Evolutionary conservation across 768 basidiomycete genomes (phyloP).

Genomic region (Tricholoma sp.): DNA sequence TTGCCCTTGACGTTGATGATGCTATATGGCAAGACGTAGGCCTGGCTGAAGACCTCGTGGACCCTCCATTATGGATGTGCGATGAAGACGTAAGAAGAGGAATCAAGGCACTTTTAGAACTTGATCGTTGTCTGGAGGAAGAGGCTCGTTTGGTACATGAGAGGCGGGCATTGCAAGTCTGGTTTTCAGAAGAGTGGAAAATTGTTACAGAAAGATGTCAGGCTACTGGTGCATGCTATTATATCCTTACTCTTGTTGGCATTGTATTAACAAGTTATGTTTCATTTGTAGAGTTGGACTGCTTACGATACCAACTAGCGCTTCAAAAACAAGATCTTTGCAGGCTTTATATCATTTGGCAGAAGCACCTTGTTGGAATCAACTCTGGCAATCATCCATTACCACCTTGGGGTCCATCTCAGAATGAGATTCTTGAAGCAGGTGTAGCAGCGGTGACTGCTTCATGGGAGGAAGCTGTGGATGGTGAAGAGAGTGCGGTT

Average conservation of each 20-base stretch:
- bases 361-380: not conserved
- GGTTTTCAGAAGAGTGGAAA: conserved; percentile 25
- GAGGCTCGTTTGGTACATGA: conserved; percentile 14
- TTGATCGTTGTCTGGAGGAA: conserved; percentile 21
- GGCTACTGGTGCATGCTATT: not conserved
- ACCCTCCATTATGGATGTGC: conserved; percentile 21
- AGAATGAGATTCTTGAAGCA: not conserved
- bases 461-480: not conserved
- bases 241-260: not conserved
- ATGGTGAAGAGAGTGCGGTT: not conserved
- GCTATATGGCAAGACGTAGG: conserved; percentile 30
- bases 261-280: not conserved
- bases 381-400: not conserved
- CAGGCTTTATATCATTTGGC: not conserved
- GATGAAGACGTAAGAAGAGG: conserved; percentile 21
- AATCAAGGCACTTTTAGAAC: conserved; percentile 23
- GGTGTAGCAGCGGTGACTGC: not conserved
- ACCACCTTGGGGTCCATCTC: not conserved
- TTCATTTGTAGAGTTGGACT: not conserved
- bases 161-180: conserved; percentile 17
- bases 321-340: not conserved
- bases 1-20: conserved; percentile 31
- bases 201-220: not conserved
- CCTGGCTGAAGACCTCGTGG: conserved; percentile 14
- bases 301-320: not conserved